A percentile compares a stretch with the other conserved stretches of the same genome.
Conservation (phyloP, 2,329 filamentous ascomycete species). For the Epichloe gansuensis region DNA sequence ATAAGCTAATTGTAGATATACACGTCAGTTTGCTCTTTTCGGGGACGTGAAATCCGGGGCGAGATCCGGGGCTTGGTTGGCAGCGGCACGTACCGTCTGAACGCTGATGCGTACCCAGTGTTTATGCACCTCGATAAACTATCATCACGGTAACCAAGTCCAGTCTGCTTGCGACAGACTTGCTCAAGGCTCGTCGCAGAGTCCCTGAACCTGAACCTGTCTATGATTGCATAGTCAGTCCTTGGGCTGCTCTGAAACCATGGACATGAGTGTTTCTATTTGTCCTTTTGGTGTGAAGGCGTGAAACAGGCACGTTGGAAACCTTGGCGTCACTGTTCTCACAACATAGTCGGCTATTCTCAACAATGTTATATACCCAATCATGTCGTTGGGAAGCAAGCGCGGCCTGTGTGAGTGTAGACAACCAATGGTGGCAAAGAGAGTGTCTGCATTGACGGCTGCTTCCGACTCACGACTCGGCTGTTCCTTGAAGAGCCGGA, state of each 20-base stretch:
- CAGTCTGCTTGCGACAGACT: conserved; percentile 9
- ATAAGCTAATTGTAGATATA: conserved; percentile 9
- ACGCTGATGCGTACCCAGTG: conserved; percentile 6
- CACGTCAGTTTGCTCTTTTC: neutral
- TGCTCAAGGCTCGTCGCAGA: conserved; percentile 11
- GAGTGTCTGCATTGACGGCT: conserved; percentile 22
- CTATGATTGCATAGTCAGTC: conserved; percentile 10
- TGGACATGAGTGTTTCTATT: conserved; percentile 9
- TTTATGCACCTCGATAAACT: conserved; percentile 8
- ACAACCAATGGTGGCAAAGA: conserved; percentile 23
- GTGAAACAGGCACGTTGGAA: conserved; percentile 12
- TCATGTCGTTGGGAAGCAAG: conserved; percentile 27
- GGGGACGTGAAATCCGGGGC: no score
- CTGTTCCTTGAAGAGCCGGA: conserved; percentile 23
- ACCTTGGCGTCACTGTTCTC: conserved; percentile 11
- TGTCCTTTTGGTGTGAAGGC: conserved; percentile 16
- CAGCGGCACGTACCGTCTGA: conserved; percentile 9
- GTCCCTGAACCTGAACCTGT: conserved; percentile 12
- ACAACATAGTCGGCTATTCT: conserved; percentile 18
- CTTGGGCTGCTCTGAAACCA: conserved; percentile 13
- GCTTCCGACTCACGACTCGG: conserved; percentile 15
- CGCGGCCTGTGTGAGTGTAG: conserved; percentile 22
- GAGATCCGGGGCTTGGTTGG: no score
- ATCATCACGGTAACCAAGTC: conserved; percentile 10
- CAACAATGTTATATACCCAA: conserved; percentile 24